phyloP scores from a whole-genome alignment of 805 yeast genomes.

The Monosporozyma yasuniensis region DNA sequence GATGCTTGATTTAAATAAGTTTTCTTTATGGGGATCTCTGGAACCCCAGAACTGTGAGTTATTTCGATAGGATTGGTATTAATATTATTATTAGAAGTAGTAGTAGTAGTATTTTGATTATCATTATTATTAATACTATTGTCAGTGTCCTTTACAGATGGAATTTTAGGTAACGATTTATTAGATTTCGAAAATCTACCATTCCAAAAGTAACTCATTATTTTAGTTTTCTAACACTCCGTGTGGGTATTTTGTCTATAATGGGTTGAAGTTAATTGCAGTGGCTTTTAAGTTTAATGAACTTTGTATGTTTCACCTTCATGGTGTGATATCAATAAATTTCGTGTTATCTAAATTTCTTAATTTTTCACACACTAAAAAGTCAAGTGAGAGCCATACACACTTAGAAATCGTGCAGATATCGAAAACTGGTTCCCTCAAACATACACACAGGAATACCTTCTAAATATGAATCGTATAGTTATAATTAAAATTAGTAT shows the following conservation, averaged over 20 bases:
- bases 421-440: neutral
- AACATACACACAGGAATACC: neutral
- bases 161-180: neutral
- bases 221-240: no score
- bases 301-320: neutral
- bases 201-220: conserved; percentile 7
- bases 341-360: neutral
- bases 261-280: neutral
- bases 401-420: no score
- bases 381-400: no score
- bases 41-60: no score
- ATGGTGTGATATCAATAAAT: neutral
- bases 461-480: neutral
- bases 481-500: neutral
- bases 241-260: no score
- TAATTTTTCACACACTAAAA: neutral
- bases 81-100: no score
- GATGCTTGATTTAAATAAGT: neutral
- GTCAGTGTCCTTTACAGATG: neutral
- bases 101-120: no score
- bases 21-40: neutral
- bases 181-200: conserved; percentile 1
- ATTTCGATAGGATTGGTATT: no score
- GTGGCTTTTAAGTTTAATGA: neutral
- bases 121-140: no score